phyloP scores from a whole-genome alignment of 192 early-diverging fungal species.

The Backusella australiensis region DNA sequence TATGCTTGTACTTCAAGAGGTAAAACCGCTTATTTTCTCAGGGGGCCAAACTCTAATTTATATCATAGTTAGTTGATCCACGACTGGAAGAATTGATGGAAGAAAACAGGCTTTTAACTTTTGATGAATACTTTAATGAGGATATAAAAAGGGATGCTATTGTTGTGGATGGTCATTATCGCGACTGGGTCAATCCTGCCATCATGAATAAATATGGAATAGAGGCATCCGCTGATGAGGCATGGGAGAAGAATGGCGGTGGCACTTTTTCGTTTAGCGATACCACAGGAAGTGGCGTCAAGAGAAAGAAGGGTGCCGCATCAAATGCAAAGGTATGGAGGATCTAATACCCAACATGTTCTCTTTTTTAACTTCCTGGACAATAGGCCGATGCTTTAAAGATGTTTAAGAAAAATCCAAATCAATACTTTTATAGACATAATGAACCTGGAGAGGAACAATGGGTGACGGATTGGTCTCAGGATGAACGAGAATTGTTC shows the following conservation, averaged over 20 bases:
- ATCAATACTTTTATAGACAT: conserved; percentile 76
- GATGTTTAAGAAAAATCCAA: conserved; percentile 76
- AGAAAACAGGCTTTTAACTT: conserved; percentile 45
- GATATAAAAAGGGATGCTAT: conserved; percentile 51
- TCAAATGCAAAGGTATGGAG: conserved; percentile 27
- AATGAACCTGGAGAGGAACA: conserved; percentile 73
- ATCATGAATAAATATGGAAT: conserved; percentile 61
- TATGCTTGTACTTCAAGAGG: conserved; percentile 19
- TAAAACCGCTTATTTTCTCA: not conserved
- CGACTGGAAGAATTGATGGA: conserved; percentile 30
- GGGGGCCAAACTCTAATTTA: not conserved
- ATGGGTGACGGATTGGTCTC: conserved; percentile 76
- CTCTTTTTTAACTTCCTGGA: too few relatives aligned
- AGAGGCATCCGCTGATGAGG: conserved; percentile 56
- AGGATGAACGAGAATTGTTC: conserved; percentile 58
- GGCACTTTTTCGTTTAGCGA: conserved; percentile 71
- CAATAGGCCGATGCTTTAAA: conserved; percentile 51
- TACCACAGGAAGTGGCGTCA: conserved; percentile 55
- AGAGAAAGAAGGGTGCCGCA: not conserved
- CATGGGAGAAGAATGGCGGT: conserved; percentile 78
- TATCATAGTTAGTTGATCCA: not conserved
- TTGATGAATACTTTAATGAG: conserved; percentile 57
- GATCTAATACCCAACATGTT: too few relatives aligned
- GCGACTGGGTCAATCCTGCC: conserved; percentile 61
- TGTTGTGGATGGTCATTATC: conserved; percentile 60